phyloP scores from a whole-genome alignment of 2,329 filamentous ascomycete genomes.

The Fusarium decemcellulare region DNA sequence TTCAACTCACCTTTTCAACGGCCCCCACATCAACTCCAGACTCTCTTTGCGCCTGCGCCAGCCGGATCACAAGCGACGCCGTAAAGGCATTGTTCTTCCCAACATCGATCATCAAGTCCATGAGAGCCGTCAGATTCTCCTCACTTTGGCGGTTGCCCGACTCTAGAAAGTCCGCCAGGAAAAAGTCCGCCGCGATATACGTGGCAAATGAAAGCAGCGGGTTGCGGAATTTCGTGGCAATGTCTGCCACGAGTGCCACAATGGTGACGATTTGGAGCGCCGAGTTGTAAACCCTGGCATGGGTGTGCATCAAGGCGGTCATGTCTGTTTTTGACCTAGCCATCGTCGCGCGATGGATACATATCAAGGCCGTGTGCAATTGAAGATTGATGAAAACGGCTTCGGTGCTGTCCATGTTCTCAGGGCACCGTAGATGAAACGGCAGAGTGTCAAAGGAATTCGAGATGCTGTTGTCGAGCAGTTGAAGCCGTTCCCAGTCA shows the following conservation, averaged over 20 bases:
- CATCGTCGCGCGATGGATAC: slow-evolving; percentile 18
- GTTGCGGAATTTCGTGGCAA: slow-evolving; percentile 26
- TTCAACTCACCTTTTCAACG: slow-evolving; percentile 21
- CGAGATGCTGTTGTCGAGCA: slow-evolving; percentile 17
- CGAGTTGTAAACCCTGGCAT: slow-evolving; percentile 20
- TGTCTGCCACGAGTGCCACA: slow-evolving; percentile 27
- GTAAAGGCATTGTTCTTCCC: slow-evolving; percentile 49
- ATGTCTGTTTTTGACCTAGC: slow-evolving; percentile 31
- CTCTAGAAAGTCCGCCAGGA: slow-evolving; percentile 15
- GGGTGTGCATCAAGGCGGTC: slow-evolving; percentile 11
- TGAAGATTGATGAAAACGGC: slow-evolving; percentile 37
- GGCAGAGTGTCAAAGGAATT: slow-evolving; percentile 32
- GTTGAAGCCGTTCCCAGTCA: slow-evolving; percentile 28
- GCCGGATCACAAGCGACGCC: slow-evolving; percentile 71
- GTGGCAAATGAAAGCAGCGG: slow-evolving; percentile 27
- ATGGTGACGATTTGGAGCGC: slow-evolving; percentile 37
- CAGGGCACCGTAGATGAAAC: slow-evolving; percentile 23
- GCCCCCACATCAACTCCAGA: slow-evolving; percentile 25
- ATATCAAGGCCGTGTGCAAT: slow-evolving; percentile 32
- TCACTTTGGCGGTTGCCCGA: slow-evolving; percentile 21
- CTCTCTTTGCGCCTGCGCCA: slow-evolving; percentile 74
- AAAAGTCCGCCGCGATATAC: slow-evolving; percentile 31
- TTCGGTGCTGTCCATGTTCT: slow-evolving; percentile 27
- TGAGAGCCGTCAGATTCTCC: slow-evolving; percentile 77
- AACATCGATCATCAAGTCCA: slow-evolving; percentile 65